Evolutionary conservation across 73 alveolate species (phyloP), one percentile per base, ranked within the genome.

Genomic region (Chromera velia): DNA sequence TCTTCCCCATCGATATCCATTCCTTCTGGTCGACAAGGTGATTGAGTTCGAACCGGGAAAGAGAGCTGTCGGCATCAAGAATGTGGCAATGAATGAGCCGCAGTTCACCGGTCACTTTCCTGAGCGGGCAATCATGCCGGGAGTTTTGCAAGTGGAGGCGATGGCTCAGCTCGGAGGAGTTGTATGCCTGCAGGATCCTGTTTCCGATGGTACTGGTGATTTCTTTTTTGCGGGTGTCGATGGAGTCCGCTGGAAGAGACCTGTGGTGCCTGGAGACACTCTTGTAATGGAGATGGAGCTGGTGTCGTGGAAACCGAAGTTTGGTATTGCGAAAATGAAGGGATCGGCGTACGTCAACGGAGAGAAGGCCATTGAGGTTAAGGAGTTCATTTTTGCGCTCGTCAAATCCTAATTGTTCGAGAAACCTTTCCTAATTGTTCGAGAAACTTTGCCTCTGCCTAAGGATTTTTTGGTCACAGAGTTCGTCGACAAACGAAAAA

Each of bases 91-190:
- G 77, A 77, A 77, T 40, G 84, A 77, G 84, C 84, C 84, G 45
- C 84, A 77, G 84, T 77, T 77, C 84, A 77, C 84, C 55, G 84
- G 84, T 32, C 84, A 77, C 63, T 77, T 77, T 31, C 84, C 84
- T 9, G 84, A 77, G 62, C 48, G 71, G 22, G 76, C 84, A 34
- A 77, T 77, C 84, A 77, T 77, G 84, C 84, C 84, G 17, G 84
- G 84, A 0, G 84, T 77, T 28, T 63, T 77, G 71, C 75, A 66
- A 66, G 77, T 77, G 26, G 84, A 77, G 84, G 83, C 62, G n/a
- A 22, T 77, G 84, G 84, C 84, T 71, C 84, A 77, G 77, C 72
- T 77, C 72, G 84, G 76, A 1, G 84, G 84, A 30, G 77, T 77
- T 49, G 84, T 77, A 32, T 77, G 84, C 72, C 67, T 77, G 84